phyloP scores from a whole-genome alignment of 2,329 filamentous ascomycete genomes.

The Leptographium wingfieldii region DNA sequence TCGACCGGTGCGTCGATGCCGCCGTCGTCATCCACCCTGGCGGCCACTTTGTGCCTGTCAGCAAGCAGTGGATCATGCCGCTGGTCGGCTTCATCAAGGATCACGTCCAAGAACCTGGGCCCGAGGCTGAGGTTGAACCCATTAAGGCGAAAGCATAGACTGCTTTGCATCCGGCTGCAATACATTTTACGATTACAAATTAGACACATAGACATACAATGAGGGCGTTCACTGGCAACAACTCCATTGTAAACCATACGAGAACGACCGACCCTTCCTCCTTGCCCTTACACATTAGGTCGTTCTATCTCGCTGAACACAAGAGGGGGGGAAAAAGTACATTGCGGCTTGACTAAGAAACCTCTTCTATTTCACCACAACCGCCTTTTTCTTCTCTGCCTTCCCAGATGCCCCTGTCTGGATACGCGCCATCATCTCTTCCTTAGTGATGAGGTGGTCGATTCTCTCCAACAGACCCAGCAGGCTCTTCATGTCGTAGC shows the following conservation, averaged over 20 bases:
- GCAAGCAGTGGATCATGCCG: constrained; percentile 68
- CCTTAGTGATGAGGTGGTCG: constrained; percentile 97
- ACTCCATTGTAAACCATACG: background rate
- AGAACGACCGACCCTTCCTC: background rate
- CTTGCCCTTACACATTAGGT: background rate
- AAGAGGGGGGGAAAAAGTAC: background rate
- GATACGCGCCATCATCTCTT: constrained; percentile 99
- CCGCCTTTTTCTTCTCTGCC: background rate
- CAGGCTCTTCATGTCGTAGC: constrained; percentile 68
- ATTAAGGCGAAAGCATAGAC: background rate
- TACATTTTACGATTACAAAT: background rate
- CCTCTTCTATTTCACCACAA: constrained; percentile 21
- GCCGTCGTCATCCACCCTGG: constrained; percentile 62
- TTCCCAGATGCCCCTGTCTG: constrained; percentile 43
- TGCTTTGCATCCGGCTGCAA: background rate
- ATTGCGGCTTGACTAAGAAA: background rate
- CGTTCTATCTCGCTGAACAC: background rate
- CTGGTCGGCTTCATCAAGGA: constrained; percentile 32
- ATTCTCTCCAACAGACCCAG: constrained; percentile 71
- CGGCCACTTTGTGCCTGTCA: constrained; percentile 78
- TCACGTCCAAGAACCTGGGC: constrained; percentile 6
- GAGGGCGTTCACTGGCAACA: background rate
- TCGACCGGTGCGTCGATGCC: constrained; percentile 48
- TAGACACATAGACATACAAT: background rate
- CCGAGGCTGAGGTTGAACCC: background rate